Evolutionary conservation across 164 flowering plant species (phyloP).

Genomic region (Buxus sempervirens): DNA sequence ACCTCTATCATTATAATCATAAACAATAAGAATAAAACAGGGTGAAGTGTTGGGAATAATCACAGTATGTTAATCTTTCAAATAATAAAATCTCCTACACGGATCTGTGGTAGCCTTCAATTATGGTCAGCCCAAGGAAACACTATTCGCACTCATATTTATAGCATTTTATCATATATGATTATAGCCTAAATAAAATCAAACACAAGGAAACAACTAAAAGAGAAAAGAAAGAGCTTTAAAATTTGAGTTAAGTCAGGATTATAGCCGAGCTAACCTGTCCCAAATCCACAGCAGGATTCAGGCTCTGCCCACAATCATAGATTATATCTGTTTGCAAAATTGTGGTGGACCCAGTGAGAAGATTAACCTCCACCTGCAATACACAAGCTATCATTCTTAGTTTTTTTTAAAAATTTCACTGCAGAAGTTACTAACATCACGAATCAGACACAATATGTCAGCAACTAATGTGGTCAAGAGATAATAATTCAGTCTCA

Average conservation of each 20-base stretch:
- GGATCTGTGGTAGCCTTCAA: too few relatives aligned
- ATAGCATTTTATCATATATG: too few relatives aligned
- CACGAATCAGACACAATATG: neutral
- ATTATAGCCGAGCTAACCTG: slow-evolving; percentile 49
- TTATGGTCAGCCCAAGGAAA: too few relatives aligned
- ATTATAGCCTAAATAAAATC: too few relatives aligned
- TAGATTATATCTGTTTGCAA: slow-evolving; percentile 59
- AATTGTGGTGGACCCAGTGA: slow-evolving; percentile 59
- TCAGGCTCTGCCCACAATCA: slow-evolving; percentile 92
- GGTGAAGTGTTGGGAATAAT: too few relatives aligned
- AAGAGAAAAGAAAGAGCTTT: neutral
- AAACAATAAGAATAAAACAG: too few relatives aligned
- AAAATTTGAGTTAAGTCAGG: neutral
- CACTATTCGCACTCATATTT: too few relatives aligned
- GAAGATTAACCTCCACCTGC: slow-evolving; percentile 65
- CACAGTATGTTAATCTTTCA: too few relatives aligned
- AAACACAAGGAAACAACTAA: neutral
- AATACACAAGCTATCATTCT: neutral
- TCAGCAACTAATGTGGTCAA: neutral
- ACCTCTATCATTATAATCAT: too few relatives aligned
- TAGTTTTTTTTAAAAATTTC: neutral
- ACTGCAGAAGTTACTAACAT: neutral
- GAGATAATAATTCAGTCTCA: too few relatives aligned
- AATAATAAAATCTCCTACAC: too few relatives aligned
- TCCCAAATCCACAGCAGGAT: slow-evolving; percentile 93